Evolutionary conservation across 2,329 filamentous ascomycete species (phyloP).

Genomic region (Diaporthe longicolla): DNA sequence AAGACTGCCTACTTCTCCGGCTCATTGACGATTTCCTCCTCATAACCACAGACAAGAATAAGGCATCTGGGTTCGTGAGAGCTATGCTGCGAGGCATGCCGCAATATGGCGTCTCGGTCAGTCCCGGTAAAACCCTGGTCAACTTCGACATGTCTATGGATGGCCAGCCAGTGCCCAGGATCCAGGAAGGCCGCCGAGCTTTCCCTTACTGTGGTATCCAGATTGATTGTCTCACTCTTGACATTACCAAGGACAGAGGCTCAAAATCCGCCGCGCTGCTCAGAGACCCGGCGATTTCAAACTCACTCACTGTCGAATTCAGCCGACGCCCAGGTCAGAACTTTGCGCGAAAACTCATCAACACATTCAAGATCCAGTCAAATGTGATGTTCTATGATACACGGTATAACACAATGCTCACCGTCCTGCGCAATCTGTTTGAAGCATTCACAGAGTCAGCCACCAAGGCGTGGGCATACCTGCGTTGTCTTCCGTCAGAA

Average conservation of each 20-base stretch:
- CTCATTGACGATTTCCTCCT: conserved; percentile 95
- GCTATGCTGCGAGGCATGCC: conserved; percentile 85
- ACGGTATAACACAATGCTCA: conserved; percentile 77
- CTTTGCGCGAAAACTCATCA: conserved; percentile 85
- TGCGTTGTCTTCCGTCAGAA: conserved; percentile 67
- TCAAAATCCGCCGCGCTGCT: conserved; percentile 52
- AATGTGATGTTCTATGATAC: conserved; percentile 89
- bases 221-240: conserved; percentile 82
- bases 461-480: conserved; percentile 78
- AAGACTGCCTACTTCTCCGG: conserved; percentile 79
- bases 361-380: conserved; percentile 85
- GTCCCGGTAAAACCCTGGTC: conserved; percentile 81
- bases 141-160: conserved; percentile 81
- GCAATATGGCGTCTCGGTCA: conserved; percentile 85
- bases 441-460: conserved; percentile 83
- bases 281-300: conserved; percentile 65
- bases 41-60: conserved; percentile 77
- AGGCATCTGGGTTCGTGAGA: conserved; percentile 81
- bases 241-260: conserved; percentile 78
- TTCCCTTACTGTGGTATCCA: conserved; percentile 92
- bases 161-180: conserved; percentile 64
- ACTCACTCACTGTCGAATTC: conserved; percentile 85
- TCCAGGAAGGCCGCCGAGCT: conserved; percentile 51
- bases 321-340: conserved; percentile 79
- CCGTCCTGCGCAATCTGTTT: conserved; percentile 81